Conservation (phyloP, 306 rosid genomes). For the Ochetophila trinervis region DNA sequence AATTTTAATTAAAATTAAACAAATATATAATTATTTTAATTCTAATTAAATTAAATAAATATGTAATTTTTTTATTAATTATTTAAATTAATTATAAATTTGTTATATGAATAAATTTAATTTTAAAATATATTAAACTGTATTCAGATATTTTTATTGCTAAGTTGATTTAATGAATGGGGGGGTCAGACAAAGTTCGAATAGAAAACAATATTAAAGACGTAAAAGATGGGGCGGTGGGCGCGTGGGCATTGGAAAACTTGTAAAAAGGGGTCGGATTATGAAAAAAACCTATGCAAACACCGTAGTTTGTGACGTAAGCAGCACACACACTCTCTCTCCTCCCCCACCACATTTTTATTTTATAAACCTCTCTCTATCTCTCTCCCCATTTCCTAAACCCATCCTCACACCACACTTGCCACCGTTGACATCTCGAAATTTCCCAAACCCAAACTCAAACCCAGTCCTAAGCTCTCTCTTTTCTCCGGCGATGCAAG, state of each 20-base stretch:
- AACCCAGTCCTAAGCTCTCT: neutral
- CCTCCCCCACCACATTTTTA: neutral
- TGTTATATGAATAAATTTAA: no score
- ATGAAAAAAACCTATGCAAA: conserved; percentile 22
- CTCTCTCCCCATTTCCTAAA: conserved; percentile 3
- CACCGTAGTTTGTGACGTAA: conserved; percentile 46
- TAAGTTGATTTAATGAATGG: no score
- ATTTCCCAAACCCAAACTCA: no score
- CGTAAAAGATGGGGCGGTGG: neutral
- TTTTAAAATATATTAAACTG: no score
- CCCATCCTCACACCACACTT: neutral
- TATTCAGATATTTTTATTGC: no score
- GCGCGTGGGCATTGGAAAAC: conserved; percentile 22
- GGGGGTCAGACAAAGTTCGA: no score
- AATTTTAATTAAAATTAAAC: no score
- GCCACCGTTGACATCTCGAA: conserved; percentile 43
- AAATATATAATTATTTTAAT: no score
- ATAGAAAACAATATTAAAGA: neutral
- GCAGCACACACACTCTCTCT: conserved; percentile 32
- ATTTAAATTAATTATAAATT: no score
- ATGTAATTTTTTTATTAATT: no score
- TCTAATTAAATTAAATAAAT: no score
- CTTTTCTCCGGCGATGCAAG: conserved; percentile 56
- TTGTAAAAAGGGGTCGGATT: neutral
- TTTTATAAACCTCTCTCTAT: conserved; percentile 6